Base-by-base conservation (phyloP, 2,329 filamentous ascomycete species). In the Epichloe amarillans region DNA sequence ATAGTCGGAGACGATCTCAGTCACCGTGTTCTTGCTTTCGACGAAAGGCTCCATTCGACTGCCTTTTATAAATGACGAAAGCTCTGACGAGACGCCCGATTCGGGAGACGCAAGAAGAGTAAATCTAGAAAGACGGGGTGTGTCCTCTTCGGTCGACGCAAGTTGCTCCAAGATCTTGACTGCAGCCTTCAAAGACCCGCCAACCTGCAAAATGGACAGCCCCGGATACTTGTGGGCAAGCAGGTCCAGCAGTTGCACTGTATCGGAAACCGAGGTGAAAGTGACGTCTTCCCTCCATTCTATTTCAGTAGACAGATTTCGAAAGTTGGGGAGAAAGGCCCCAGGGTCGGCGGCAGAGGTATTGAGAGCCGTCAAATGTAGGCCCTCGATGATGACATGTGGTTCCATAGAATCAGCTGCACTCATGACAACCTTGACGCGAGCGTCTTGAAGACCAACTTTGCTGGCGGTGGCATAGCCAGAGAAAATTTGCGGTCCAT, bases 221-320 rank as follows among this genome's bases (percentile, higher is more conserved):
- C 54, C 62, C 0, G 72, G 66, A 4, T 63, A 61, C 50, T 72
- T 72, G 58, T 72, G 68, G 1, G 65, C 64, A 17, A 70, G 53
- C 0, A 67, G 50, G 1, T 58, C 54, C 0, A 72, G 50, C 12
- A 70, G 53, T 1, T 63, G 55, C 2, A 49, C 47, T 7, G 66
- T 49, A 7, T 55, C 54, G 1, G 43, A 42, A 0, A 61, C 54
- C 1, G 53, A 53, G 1, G 61, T 54, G 10, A 59, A 66, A 2
- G 55, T 50, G 6, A 61, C 56, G 49, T 74, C 67, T 49, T 69
- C 60, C 19, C 69, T 63, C 76, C 75, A 79, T 2, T 66, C 54
- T 46, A 79, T 64, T 54, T 74, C 62, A 2, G 71, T 72, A 50
- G 72, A 75, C 1, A 79, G 63, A 19, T 72, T 72, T 35, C 69